Conservation (phyloP, 2,329 filamentous ascomycete genomes). For the Blastomyces emzantsi region DNA sequence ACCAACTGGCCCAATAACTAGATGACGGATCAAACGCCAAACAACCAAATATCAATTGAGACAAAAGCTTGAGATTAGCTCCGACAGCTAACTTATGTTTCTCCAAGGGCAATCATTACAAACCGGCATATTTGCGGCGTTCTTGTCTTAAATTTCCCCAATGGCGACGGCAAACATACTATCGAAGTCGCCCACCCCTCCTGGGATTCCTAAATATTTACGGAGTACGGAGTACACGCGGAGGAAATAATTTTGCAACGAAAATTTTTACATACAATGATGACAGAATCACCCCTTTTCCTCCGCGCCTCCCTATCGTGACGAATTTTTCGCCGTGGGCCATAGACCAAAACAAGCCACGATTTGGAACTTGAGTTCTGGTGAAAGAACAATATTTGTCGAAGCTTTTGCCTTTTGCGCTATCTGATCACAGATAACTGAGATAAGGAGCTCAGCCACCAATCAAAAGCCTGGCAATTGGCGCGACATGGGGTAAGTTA, state of each 20-base stretch:
- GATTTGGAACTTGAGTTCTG: background rate
- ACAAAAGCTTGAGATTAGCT: background rate
- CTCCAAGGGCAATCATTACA: background rate
- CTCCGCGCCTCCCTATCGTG: background rate
- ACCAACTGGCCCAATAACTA: background rate
- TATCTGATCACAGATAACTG: background rate
- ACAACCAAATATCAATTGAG: background rate
- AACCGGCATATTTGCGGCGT: background rate
- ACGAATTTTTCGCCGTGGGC: background rate
- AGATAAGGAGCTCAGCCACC: constrained; percentile 5
- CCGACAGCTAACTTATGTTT: background rate
- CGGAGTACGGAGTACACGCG: too few species aligned
- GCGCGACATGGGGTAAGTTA: background rate
- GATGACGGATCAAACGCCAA: background rate
- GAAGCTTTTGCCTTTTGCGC: constrained; percentile 2
- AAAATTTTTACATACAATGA: background rate
- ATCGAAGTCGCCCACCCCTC: too few species aligned
- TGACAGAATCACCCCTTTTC: background rate
- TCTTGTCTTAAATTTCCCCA: background rate
- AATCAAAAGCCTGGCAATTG: background rate
- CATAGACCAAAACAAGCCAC: too few species aligned
- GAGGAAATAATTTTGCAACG: background rate
- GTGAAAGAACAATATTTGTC: constrained; percentile 5
- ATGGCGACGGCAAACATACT: background rate
- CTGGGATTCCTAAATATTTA: too few species aligned